Conservation (phyloP, 1,284 basidiomycete genomes). For the Malassezia restricta region DNA sequence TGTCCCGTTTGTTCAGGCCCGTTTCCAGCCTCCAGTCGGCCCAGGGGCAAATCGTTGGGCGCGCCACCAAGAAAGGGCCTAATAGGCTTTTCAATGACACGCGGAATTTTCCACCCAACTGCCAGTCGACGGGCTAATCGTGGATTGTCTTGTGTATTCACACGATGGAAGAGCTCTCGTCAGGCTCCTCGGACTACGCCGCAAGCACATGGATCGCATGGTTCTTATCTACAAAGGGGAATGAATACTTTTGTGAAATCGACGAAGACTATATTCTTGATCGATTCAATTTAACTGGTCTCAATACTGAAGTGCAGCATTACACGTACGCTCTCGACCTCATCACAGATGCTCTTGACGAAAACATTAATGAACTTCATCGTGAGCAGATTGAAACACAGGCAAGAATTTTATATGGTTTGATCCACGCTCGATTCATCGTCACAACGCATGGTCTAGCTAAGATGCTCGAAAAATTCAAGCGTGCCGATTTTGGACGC, state of each 20-base stretch:
- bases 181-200: constrained; percentile 76
- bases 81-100: not conserved
- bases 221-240: constrained; percentile 79
- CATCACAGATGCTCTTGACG: constrained; percentile 56
- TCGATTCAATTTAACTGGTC: constrained; percentile 90
- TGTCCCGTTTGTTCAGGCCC: not conserved
- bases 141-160: too few species aligned
- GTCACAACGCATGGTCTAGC: constrained; percentile 41
- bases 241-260: constrained; percentile 97
- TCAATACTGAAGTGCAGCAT: constrained; percentile 91
- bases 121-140: too few species aligned
- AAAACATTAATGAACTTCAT: constrained; percentile 34
- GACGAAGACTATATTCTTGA: constrained; percentile 98
- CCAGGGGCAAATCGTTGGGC: too few species aligned
- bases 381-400: constrained; percentile 42
- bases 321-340: constrained; percentile 87
- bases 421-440: constrained; percentile 43
- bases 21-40: too few species aligned
- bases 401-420: constrained; percentile 40
- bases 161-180: constrained; percentile 67
- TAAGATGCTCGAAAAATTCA: constrained; percentile 47
- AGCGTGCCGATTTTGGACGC: constrained; percentile 41
- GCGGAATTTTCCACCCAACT: too few species aligned
- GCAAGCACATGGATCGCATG: constrained; percentile 78
- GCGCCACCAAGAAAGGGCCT: not conserved